Evolutionary conservation across 2,329 filamentous ascomycete species (phyloP).

Genomic region (Sclerotinia spermophila): DNA sequence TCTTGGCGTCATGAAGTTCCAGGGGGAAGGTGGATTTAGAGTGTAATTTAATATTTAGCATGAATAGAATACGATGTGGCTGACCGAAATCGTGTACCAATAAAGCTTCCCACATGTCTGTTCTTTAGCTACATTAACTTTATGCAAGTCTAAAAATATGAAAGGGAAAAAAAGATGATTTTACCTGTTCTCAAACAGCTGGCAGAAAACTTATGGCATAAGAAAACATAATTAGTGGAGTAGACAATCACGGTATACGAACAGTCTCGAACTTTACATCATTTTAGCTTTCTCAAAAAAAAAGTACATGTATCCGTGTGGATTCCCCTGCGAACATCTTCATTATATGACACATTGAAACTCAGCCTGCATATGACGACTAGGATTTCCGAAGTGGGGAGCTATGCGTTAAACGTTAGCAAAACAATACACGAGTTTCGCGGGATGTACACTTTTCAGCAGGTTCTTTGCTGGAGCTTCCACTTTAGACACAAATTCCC

Average conservation of each 20-base stretch:
- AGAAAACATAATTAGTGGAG: neutral
- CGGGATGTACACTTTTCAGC: neutral
- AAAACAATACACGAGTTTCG: neutral
- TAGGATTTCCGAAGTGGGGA: neutral
- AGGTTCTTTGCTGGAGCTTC: neutral
- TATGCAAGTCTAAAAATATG: neutral
- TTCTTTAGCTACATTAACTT: neutral
- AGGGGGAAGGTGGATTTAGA: neutral
- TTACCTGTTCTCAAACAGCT: neutral
- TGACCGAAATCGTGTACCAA: slow-evolving; percentile 11
- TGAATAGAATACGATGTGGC: slow-evolving; percentile 13
- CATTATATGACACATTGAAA: slow-evolving; percentile 12
- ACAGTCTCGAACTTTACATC: neutral
- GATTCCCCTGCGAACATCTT: neutral
- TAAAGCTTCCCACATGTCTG: neutral
- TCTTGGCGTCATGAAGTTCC: neutral
- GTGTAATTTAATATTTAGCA: neutral
- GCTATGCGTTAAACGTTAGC: neutral
- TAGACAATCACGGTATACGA: neutral
- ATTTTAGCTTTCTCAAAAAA: neutral
- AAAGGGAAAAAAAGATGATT: neutral
- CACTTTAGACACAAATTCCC: too few relatives aligned
- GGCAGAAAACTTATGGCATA: neutral
- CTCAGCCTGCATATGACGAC: neutral
- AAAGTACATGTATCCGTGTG: neutral